Evolutionary conservation across 2,329 filamentous ascomycete species (phyloP).

Genomic region (Colletotrichum kahawae): DNA sequence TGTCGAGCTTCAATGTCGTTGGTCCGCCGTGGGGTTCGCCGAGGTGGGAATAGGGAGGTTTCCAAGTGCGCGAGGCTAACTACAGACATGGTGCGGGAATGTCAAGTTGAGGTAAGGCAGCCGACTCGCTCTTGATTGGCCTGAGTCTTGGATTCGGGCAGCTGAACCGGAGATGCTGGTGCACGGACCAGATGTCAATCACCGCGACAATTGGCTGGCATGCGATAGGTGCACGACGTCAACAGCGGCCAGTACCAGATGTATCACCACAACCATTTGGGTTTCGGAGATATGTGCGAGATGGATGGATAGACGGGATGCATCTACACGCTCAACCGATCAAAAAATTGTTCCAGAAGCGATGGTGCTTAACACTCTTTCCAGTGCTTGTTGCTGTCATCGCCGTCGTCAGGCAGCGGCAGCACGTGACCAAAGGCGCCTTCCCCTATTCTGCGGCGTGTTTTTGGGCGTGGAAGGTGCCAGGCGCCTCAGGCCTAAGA

Average conservation of each 20-base stretch:
- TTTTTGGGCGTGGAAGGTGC: not conserved
- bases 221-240: constrained; percentile 2
- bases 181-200: constrained; percentile 15
- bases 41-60: not conserved
- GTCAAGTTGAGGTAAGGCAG: constrained; percentile 5
- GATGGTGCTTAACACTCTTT: not conserved
- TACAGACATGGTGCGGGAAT: not conserved
- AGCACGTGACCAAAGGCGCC: constrained; percentile 17
- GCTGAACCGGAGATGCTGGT: not conserved
- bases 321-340: not conserved
- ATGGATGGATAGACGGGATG: not conserved
- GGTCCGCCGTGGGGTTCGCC: constrained; percentile 12
- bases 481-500: not conserved
- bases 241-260: constrained; percentile 4
- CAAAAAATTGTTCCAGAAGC: not conserved
- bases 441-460: constrained; percentile 13
- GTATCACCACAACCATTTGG: constrained; percentile 9
- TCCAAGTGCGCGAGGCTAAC: constrained; percentile 1
- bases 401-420: not conserved
- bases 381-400: not conserved
- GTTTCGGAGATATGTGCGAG: constrained; percentile 1
- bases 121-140: constrained; percentile 6
- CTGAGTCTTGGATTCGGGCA: constrained; percentile 1
- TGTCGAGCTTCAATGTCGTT: constrained; percentile 8
- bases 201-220: not conserved